Conservation (phyloP, 805 yeast genomes). For the Candida insectorum region DNA sequence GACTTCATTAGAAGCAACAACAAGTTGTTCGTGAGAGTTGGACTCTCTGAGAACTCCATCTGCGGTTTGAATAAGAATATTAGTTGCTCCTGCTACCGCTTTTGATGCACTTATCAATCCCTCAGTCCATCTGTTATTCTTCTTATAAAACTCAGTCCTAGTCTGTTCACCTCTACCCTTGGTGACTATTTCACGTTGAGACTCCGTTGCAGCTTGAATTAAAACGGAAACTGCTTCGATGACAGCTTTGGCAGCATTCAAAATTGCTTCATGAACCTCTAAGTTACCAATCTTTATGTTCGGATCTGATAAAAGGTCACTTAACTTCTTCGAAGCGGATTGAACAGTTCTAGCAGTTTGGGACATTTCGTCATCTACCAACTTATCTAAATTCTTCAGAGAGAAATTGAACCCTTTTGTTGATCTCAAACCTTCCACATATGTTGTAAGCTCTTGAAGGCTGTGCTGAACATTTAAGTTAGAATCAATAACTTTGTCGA, state of each 20-base stretch:
- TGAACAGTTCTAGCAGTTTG: constrained; percentile 69
- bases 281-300: constrained; percentile 52
- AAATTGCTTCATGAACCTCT: constrained; percentile 71
- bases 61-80: constrained; percentile 77
- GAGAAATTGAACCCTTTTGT: constrained; percentile 24
- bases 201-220: constrained; percentile 71
- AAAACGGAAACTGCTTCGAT: constrained; percentile 73
- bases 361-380: constrained; percentile 71
- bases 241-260: constrained; percentile 75
- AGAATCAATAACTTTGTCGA: constrained; percentile 73
- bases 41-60: constrained; percentile 68
- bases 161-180: constrained; percentile 65
- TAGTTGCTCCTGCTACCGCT: constrained; percentile 81
- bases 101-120: constrained; percentile 88
- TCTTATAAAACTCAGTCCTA: constrained; percentile 74
- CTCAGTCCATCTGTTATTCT: constrained; percentile 90
- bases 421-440: constrained; percentile 52
- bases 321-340: constrained; percentile 60
- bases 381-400: constrained; percentile 58
- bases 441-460: constrained; percentile 54
- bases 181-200: constrained; percentile 78
- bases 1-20: constrained; percentile 88
- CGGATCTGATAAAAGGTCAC: constrained; percentile 50
- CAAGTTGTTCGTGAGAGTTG: constrained; percentile 76
- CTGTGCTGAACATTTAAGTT: constrained; percentile 72